Conservation (phyloP, 805 yeast species). For the Metschnikowia arizonensis region DNA sequence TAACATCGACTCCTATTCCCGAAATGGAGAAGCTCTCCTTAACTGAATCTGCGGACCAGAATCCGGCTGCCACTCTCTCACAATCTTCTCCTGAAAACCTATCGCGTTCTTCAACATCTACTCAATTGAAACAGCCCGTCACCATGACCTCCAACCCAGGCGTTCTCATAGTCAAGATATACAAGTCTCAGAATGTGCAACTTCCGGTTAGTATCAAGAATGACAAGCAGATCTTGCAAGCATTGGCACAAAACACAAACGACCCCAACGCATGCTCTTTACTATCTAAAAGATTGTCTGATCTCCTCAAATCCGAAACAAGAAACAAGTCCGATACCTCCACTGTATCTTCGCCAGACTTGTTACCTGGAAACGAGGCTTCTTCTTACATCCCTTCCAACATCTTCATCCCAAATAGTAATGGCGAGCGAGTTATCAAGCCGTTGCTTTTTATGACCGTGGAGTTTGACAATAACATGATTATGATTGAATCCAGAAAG, state of each 20-base stretch:
- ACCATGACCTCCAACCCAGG: slow-evolving; percentile 49
- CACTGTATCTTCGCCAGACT: slow-evolving; percentile 19
- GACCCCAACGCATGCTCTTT: slow-evolving; percentile 21
- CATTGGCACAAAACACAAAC: slow-evolving; percentile 53
- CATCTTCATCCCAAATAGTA: slow-evolving; percentile 46
- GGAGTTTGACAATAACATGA: slow-evolving; percentile 93
- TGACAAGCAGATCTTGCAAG: slow-evolving; percentile 59
- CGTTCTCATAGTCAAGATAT: slow-evolving; percentile 70
- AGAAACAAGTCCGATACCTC: background rate
- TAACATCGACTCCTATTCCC: slow-evolving; percentile 1
- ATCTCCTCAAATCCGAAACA: slow-evolving; percentile 10
- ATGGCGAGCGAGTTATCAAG: slow-evolving; percentile 47
- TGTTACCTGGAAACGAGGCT: slow-evolving; percentile 31
- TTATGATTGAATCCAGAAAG: slow-evolving; percentile 78
- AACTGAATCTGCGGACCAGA: slow-evolving; percentile 1
- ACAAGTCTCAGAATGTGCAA: slow-evolving; percentile 60
- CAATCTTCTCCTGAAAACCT: background rate
- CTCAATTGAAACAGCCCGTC: slow-evolving; percentile 9
- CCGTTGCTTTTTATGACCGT: slow-evolving; percentile 80
- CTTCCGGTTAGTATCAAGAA: slow-evolving; percentile 70
- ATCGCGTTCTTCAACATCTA: background rate
- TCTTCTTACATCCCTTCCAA: slow-evolving; percentile 45
- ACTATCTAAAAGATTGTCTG: slow-evolving; percentile 13
- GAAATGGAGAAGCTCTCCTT: slow-evolving; percentile 3
- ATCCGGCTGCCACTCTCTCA: background rate